These are phyloP conservation scores for Tripidium arundinaceum DNA, from an alignment of 202 grass and related monocot species.

Conservation along the genomic window DNA sequence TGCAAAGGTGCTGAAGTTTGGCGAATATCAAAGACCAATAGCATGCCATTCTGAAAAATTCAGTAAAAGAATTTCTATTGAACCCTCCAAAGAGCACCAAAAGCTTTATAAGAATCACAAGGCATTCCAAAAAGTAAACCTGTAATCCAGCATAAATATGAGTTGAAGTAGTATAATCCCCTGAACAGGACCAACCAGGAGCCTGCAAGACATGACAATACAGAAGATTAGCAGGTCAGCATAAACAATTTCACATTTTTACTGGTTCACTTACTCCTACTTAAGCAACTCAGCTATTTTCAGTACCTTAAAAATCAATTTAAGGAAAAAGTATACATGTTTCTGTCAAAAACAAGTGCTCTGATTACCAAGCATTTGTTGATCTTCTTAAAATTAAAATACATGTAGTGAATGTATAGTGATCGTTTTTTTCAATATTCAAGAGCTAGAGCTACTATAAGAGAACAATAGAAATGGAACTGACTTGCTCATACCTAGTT, in stretches of 20 bases:
- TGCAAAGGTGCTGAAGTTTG: conserved; percentile 61
- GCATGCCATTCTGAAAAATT: conserved; percentile 67
- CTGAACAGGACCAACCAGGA: conserved; percentile 89
- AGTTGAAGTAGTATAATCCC: conserved; percentile 44
- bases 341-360: not conserved
- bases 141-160: conserved; percentile 84
- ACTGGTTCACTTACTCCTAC: not conserved
- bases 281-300: not conserved
- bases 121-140: conserved; percentile 40
- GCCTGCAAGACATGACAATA: conserved; percentile 47
- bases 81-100: conserved; percentile 20
- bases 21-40: conserved; percentile 88
- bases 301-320: conserved; percentile 11
- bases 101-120: conserved; percentile 29
- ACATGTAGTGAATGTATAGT: not conserved
- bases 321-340: not conserved
- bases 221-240: conserved; percentile 5
- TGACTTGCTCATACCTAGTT: not conserved
- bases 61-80: conserved; percentile 15
- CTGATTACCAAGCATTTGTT: not conserved
- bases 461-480: not conserved
- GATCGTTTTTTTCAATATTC: conserved; percentile 7
- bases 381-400: not conserved
- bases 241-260: conserved; percentile 5
- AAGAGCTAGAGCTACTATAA: not conserved